Evolutionary conservation across 768 basidiomycete species (phyloP).

Genomic region (Lyophyllum atratum): DNA sequence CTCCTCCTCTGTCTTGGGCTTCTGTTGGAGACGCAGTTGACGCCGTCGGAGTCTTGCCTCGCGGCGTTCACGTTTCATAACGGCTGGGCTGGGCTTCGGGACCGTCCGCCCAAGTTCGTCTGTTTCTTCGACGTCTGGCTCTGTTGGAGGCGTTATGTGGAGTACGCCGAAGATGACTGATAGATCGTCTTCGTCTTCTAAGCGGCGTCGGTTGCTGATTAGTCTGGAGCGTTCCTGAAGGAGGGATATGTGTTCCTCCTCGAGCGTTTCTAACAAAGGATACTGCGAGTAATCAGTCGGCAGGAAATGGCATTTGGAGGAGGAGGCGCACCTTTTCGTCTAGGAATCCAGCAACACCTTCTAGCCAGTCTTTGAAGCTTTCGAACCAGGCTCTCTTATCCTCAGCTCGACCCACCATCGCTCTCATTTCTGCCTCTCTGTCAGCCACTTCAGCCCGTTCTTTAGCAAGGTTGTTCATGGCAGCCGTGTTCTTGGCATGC

Average conservation of each 20-base stretch:
- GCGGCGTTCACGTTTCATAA: slow-evolving; percentile 54
- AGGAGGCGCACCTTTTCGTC: slow-evolving; percentile 68
- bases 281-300: slow-evolving; percentile 46
- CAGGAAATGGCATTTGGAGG: not conserved
- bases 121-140: slow-evolving; percentile 39
- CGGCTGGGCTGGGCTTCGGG: slow-evolving; percentile 46
- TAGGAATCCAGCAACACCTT: slow-evolving; percentile 80
- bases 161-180: slow-evolving; percentile 64
- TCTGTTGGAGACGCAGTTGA: slow-evolving; percentile 36
- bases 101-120: slow-evolving; percentile 66
- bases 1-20: slow-evolving; percentile 41
- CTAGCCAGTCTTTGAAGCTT: slow-evolving; percentile 78
- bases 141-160: slow-evolving; percentile 27
- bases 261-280: slow-evolving; percentile 75
- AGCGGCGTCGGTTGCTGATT: slow-evolving; percentile 62
- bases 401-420: slow-evolving; percentile 74
- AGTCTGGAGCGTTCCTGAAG: slow-evolving; percentile 75
- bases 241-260: slow-evolving; percentile 72
- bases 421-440: slow-evolving; percentile 73
- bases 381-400: slow-evolving; percentile 81
- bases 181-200: slow-evolving; percentile 83
- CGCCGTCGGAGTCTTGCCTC: slow-evolving; percentile 61
- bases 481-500: slow-evolving; percentile 60
- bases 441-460: slow-evolving; percentile 66
- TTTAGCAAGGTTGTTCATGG: slow-evolving; percentile 56